Percentiles rank a stretch among this genome's conserved stretches.
Conservation (phyloP, 768 basidiomycete genomes). For the Collybia nuda region DNA sequence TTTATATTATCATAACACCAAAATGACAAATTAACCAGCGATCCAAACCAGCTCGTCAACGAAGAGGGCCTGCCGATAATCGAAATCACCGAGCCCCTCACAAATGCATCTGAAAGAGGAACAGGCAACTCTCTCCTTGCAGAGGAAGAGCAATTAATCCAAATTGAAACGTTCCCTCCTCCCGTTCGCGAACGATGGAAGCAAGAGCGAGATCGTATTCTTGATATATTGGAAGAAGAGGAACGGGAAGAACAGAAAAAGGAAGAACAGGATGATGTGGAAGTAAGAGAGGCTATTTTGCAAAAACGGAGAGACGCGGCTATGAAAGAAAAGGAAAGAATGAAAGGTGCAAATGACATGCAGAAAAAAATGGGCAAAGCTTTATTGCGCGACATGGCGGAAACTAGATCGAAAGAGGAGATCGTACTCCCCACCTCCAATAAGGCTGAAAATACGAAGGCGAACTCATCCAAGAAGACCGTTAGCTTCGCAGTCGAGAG, state of each 20-base stretch:
- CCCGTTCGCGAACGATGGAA: slow-evolving; percentile 49
- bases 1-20: slow-evolving; percentile 15
- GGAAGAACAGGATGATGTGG: slow-evolving; percentile 37
- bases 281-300: slow-evolving; percentile 44
- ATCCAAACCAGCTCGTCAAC: slow-evolving; percentile 53
- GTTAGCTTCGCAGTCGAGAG: slow-evolving; percentile 62
- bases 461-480: slow-evolving; percentile 51
- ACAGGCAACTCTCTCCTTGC: slow-evolving; percentile 16
- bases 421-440: slow-evolving; percentile 30
- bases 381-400: slow-evolving; percentile 46
- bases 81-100: slow-evolving; percentile 67
- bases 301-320: slow-evolving; percentile 52
- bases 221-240: slow-evolving; percentile 72
- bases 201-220: slow-evolving; percentile 60
- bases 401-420: slow-evolving; percentile 37
- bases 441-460: slow-evolving; percentile 20
- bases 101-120: slow-evolving; percentile 17
- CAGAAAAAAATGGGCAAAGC: slow-evolving; percentile 82
- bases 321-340: slow-evolving; percentile 33
- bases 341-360: slow-evolving; percentile 47
- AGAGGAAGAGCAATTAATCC: slow-evolving; percentile 46
- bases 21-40: slow-evolving; percentile 18
- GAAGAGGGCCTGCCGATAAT: slow-evolving; percentile 81
- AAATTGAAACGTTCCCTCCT: slow-evolving; percentile 43
- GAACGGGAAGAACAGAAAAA: slow-evolving; percentile 47